Conservation (phyloP, 768 basidiomycete genomes). For the Tulasnella sp. region DNA sequence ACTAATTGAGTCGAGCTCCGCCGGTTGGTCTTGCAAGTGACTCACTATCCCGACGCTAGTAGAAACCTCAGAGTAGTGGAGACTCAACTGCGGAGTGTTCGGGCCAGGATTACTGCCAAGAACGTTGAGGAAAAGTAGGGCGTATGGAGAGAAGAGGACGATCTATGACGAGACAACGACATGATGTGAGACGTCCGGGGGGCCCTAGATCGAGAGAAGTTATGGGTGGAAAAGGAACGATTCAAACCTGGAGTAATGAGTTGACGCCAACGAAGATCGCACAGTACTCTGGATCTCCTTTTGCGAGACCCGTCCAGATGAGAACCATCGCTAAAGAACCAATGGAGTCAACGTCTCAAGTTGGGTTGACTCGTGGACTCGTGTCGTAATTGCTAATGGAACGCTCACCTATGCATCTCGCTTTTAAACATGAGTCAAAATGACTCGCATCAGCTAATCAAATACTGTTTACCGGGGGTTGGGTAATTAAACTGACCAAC, state of each 20-base stretch:
- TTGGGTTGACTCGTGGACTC: no score
- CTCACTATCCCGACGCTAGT: constrained; percentile 62
- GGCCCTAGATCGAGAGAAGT: neutral
- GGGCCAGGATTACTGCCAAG: constrained; percentile 38
- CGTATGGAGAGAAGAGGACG: constrained; percentile 59
- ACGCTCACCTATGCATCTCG: constrained; percentile 13
- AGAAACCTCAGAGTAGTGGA: constrained; percentile 48
- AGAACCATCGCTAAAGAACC: constrained; percentile 52
- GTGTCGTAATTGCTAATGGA: no score
- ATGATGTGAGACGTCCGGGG: neutral
- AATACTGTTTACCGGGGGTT: neutral
- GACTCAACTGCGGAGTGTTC: constrained; percentile 27
- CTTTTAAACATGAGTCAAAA: neutral
- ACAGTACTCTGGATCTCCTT: constrained; percentile 59
- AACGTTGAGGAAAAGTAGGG: constrained; percentile 61
- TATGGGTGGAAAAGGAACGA: neutral
- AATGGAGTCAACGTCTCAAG: constrained; percentile 13
- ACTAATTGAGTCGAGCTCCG: neutral
- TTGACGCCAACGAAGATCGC: constrained; percentile 75
- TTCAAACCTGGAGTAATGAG: constrained; percentile 47
- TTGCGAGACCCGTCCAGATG: constrained; percentile 69
- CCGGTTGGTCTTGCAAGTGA: constrained; percentile 17
- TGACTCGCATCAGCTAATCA: neutral
- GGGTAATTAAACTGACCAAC: constrained; percentile 48
- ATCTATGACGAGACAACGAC: no score